A percentile compares a stretch with the other conserved stretches of the same genome.
Evolutionary conservation across 306 rosid genomes (phyloP).

Genomic region (Lathyrus aphaca): DNA sequence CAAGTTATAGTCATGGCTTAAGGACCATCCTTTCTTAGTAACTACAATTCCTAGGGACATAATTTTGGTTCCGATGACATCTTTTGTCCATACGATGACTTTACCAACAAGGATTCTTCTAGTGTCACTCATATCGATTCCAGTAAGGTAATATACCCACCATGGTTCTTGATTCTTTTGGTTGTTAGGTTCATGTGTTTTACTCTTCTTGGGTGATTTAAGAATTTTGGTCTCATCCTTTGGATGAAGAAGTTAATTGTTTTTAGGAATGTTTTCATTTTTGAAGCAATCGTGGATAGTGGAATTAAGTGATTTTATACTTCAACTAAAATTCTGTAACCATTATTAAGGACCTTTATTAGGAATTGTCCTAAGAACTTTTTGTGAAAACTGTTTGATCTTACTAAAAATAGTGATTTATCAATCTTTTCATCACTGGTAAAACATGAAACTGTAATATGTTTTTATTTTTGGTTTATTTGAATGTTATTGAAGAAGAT

Average conservation of each 20-base stretch:
- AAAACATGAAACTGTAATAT: not conserved
- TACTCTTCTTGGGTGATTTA: not conserved
- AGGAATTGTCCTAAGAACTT: not conserved
- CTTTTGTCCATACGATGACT: too few relatives aligned
- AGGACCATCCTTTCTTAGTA: conserved; percentile 49
- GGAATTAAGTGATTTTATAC: not conserved
- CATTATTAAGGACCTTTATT: not conserved
- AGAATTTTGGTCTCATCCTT: conserved; percentile 30
- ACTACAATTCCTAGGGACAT: conserved; percentile 55
- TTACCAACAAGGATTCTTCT: conserved; percentile 50
- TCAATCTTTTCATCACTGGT: not conserved
- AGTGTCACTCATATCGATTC: conserved; percentile 65
- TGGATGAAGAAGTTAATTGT: conserved; percentile 10
- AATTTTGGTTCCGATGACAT: too few relatives aligned
- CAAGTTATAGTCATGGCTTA: conserved; percentile 63
- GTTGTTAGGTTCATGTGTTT: conserved; percentile 11
- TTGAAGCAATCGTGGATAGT: conserved; percentile 16
- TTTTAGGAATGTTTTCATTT: conserved; percentile 35
- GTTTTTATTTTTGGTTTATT: not conserved
- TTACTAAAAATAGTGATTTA: not conserved
- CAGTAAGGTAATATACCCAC: conserved; percentile 56
- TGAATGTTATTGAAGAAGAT: not conserved
- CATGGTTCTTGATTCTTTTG: not conserved
- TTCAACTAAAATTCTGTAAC: too few relatives aligned
- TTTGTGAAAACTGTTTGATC: not conserved